Evolutionary conservation across 2,329 filamentous ascomycete genomes (phyloP).

Genomic region (Colletotrichum filicis): DNA sequence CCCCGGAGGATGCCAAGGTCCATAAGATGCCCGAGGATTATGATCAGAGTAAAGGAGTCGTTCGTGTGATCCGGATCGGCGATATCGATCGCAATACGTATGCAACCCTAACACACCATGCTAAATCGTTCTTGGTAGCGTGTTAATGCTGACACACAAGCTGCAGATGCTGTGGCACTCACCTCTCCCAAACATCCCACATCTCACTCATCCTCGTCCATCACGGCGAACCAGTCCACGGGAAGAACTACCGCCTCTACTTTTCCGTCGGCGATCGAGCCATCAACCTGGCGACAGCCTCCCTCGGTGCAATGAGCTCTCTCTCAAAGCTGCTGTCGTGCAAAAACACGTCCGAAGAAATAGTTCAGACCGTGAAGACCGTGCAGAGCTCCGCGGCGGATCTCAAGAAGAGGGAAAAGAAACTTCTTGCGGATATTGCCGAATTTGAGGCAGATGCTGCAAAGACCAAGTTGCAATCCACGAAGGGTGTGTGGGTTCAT

Average conservation of each 20-base stretch:
- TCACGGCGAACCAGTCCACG: constrained; percentile 42
- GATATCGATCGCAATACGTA: constrained; percentile 44
- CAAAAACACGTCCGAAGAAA: constrained; percentile 37
- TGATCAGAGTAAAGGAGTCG: constrained; percentile 42
- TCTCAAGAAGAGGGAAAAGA: constrained; percentile 40
- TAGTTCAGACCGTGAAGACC: constrained; percentile 32
- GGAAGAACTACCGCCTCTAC: constrained; percentile 44
- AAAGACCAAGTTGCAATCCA: constrained; percentile 24
- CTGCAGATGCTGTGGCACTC: constrained; percentile 43
- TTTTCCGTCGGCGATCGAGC: constrained; percentile 44
- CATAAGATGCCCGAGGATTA: constrained; percentile 43
- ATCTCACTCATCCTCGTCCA: constrained; percentile 43
- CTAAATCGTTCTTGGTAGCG: not conserved
- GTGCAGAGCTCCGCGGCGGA: constrained; percentile 37
- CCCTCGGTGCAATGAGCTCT: constrained; percentile 39
- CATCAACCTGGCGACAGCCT: constrained; percentile 38
- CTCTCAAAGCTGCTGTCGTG: constrained; percentile 42
- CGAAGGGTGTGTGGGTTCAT: constrained; percentile 40
- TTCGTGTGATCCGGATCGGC: constrained; percentile 43
- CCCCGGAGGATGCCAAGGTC: constrained; percentile 39
- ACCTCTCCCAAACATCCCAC: constrained; percentile 44
- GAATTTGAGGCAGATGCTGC: constrained; percentile 42
- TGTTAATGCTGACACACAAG: not conserved
- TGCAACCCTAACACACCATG: not conserved
- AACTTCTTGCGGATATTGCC: constrained; percentile 43